Evolutionary conservation across 129 eudicot genomes (phyloP).

Genomic region (Artemisia annua): DNA sequence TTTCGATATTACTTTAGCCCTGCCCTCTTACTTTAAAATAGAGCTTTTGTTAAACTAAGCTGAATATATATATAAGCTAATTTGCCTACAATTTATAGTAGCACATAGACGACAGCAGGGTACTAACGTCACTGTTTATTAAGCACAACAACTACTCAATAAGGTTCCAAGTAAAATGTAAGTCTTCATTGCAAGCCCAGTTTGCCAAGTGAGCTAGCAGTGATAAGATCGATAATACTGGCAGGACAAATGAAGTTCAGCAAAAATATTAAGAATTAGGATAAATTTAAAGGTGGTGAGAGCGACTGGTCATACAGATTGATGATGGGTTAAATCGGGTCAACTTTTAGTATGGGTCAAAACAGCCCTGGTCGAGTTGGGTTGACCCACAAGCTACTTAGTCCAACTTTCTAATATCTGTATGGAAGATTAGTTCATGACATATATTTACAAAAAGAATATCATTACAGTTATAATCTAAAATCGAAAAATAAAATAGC

Average conservation of each 20-base stretch:
- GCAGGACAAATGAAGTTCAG: neutral
- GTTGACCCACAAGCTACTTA: neutral
- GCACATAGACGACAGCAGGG: neutral
- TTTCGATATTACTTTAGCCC: too few species aligned
- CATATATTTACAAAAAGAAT: neutral
- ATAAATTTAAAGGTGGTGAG: neutral
- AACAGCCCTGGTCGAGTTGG: neutral
- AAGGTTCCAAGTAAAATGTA: neutral
- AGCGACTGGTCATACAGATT: neutral
- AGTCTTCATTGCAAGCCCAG: neutral
- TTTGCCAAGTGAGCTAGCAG: constrained; percentile 4
- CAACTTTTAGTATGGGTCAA: constrained; percentile 5
- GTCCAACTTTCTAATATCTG: neutral
- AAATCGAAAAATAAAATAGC: neutral
- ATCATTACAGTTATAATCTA: neutral
- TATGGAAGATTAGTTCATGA: neutral
- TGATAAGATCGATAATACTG: neutral
- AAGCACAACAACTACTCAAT: too few species aligned
- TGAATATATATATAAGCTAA: too few species aligned
- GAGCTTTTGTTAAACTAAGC: neutral
- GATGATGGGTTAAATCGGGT: neutral
- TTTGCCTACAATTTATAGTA: neutral
- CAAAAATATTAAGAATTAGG: neutral
- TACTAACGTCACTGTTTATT: neutral
- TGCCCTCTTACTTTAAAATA: too few species aligned